Conservation (phyloP, 2,329 filamentous ascomycete species). For the Boeremia lycopersici region DNA sequence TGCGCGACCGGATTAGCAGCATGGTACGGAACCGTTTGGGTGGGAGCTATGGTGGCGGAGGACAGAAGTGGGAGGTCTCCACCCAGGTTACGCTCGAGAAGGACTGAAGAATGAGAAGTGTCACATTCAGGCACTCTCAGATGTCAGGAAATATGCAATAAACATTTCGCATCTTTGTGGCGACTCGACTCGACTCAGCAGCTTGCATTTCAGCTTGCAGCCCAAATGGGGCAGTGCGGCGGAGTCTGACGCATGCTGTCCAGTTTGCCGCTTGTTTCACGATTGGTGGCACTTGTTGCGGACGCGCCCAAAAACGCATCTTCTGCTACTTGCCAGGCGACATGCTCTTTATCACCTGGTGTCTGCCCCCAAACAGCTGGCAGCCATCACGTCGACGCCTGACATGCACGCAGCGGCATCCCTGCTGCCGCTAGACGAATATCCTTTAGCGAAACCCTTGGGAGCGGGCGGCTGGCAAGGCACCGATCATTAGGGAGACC, state of each 20-base stretch:
- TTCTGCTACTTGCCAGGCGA: conserved; percentile 8
- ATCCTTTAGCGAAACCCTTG: conserved; percentile 34
- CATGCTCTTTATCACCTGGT: conserved; percentile 27
- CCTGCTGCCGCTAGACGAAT: conserved; percentile 25
- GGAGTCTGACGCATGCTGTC: conserved; percentile 10
- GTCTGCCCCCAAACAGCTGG: conserved; percentile 30
- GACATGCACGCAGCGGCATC: conserved; percentile 24
- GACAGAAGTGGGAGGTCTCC: conserved; percentile 90
- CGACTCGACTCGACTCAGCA: conserved; percentile 30
- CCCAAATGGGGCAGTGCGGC: conserved; percentile 25
- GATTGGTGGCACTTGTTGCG: conserved; percentile 3
- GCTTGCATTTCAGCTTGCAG: conserved; percentile 21
- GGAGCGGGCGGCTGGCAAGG: conserved; percentile 21
- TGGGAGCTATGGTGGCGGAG: conserved; percentile 81
- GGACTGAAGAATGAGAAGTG: conserved; percentile 36
- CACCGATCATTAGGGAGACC: conserved; percentile 34
- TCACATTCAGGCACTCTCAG: conserved; percentile 22
- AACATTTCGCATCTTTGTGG: conserved; percentile 25
- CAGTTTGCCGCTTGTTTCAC: conserved; percentile 21
- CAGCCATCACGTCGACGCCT: conserved; percentile 34
- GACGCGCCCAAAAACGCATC: conserved; percentile 3
- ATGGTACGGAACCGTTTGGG: conserved; percentile 85
- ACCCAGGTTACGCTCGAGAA: conserved; percentile 72
- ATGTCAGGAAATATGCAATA: conserved; percentile 23
- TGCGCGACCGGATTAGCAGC: conserved; percentile 77